These are phyloP conservation scores for Verticillium albo-atrum DNA, from an alignment of 2,329 filamentous ascomycete genomes.

Conservation along the genomic window DNA sequence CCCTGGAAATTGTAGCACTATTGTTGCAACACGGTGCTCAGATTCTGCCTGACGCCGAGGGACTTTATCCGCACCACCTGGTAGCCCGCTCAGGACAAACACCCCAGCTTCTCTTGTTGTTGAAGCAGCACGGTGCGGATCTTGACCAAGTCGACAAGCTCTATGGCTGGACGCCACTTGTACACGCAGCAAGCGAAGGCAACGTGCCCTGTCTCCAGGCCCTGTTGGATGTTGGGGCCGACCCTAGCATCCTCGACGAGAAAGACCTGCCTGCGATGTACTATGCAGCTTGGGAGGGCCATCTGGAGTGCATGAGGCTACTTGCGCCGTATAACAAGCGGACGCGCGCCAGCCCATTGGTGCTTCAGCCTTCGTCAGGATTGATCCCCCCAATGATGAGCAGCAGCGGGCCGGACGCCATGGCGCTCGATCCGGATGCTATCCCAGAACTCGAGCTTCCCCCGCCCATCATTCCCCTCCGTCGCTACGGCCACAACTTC, in stretches of 20 bases:
- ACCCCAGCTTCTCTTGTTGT: slow-evolving; percentile 70
- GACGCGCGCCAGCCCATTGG: slow-evolving; percentile 37
- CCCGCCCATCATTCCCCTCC: slow-evolving; percentile 90
- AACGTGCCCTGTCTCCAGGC: slow-evolving; percentile 84
- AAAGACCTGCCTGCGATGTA: slow-evolving; percentile 94
- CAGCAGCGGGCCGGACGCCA: slow-evolving; percentile 50
- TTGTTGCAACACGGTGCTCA: slow-evolving; percentile 75
- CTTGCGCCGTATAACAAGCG: slow-evolving; percentile 57
- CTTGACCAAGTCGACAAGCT: slow-evolving; percentile 91
- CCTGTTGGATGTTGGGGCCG: slow-evolving; percentile 72
- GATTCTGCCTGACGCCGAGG: slow-evolving; percentile 92
- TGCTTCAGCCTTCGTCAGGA: slow-evolving; percentile 31
- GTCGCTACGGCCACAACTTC: slow-evolving; percentile 97
- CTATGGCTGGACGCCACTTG: slow-evolving; percentile 94
- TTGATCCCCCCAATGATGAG: slow-evolving; percentile 37
- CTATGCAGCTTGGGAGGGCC: slow-evolving; percentile 97
- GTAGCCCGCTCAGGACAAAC: slow-evolving; percentile 85
- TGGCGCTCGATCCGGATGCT: slow-evolving; percentile 74
- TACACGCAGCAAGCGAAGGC: slow-evolving; percentile 94
- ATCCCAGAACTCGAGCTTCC: slow-evolving; percentile 91
- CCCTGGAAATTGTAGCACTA: slow-evolving; percentile 76
- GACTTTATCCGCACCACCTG: slow-evolving; percentile 93
- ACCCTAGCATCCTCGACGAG: slow-evolving; percentile 80
- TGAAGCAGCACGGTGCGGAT: slow-evolving; percentile 83
- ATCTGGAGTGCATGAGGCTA: slow-evolving; percentile 89